phyloP scores from a whole-genome alignment of 257 asterid genomes.

The Salvia splendens region DNA sequence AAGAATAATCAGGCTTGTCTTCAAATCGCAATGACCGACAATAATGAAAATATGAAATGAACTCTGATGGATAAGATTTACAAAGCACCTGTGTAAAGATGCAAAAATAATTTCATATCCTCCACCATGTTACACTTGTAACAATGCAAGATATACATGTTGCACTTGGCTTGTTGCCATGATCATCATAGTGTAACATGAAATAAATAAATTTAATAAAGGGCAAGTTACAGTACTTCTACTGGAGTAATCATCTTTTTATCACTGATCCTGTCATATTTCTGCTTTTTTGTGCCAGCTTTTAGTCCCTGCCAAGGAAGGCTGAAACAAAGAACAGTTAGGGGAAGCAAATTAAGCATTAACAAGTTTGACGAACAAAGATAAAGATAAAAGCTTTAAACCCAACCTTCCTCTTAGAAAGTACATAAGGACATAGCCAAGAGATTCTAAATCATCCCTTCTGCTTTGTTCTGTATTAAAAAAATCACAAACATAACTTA shows the following conservation, averaged over 20 bases:
- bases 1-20: conserved; percentile 95
- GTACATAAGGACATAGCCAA: conserved; percentile 95
- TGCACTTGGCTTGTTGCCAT: conserved; percentile 15
- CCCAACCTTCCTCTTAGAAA: conserved; percentile 88
- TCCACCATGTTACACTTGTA: background rate
- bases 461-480: conserved; percentile 83
- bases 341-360: background rate
- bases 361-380: conserved; percentile 6
- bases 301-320: conserved; percentile 98
- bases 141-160: background rate
- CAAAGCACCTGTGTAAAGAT: conserved; percentile 69
- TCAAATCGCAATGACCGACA: conserved; percentile 91
- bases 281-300: conserved; percentile 98
- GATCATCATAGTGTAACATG: conserved; percentile 21
- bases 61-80: conserved; percentile 85
- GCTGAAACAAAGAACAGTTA: conserved; percentile 40
- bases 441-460: conserved; percentile 95
- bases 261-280: conserved; percentile 94
- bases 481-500: conserved; percentile 17
- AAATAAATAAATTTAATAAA: background rate
- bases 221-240: conserved; percentile 56
- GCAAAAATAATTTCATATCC: conserved; percentile 3
- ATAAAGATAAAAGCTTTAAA: conserved; percentile 18
- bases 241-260: conserved; percentile 95
- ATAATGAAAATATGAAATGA: conserved; percentile 83